A percentile compares a stretch with the other conserved stretches of the same genome.
Evolutionary conservation across 1,284 basidiomycete genomes (phyloP).

Genomic region (Bondarzewia mesenterica): DNA sequence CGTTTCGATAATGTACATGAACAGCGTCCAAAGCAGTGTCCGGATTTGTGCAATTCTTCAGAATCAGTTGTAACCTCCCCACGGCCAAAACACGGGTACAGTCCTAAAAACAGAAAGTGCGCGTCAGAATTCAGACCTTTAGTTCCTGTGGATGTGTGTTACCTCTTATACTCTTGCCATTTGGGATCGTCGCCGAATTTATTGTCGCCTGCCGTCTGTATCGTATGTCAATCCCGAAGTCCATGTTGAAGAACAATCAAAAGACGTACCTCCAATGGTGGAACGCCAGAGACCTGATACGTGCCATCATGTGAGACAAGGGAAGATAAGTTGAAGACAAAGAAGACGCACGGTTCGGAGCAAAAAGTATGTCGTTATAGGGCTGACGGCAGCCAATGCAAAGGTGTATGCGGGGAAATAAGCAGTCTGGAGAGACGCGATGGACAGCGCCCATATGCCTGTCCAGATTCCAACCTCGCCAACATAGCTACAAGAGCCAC

Average conservation of each 20-base stretch:
- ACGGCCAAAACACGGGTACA: conserved; percentile 33
- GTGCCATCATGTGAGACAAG: background rate
- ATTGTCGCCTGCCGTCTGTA: conserved; percentile 45
- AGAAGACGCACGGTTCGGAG: conserved; percentile 33
- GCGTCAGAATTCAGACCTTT: background rate
- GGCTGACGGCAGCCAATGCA: conserved; percentile 49
- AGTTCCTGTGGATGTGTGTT: background rate
- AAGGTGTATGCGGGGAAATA: conserved; percentile 37
- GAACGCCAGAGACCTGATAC: conserved; percentile 48
- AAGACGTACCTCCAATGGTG: conserved; percentile 48
- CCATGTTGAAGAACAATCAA: background rate
- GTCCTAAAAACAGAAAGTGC: conserved; percentile 11
- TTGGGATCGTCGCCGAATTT: conserved; percentile 56
- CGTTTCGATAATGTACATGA: too few species aligned
- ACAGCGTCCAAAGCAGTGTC: too few species aligned
- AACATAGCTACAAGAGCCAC: conserved; percentile 41
- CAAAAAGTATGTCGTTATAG: conserved; percentile 58
- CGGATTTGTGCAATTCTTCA: too few species aligned
- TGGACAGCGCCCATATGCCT: conserved; percentile 59
- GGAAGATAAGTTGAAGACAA: background rate
- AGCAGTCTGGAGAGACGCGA: conserved; percentile 36
- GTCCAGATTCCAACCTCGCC: conserved; percentile 73
- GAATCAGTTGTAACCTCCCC: conserved; percentile 10
- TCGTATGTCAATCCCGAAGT: background rate
- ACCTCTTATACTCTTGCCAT: conserved; percentile 67